phyloP scores from a whole-genome alignment of 2,329 filamentous ascomycete species.

The Aureobasidium sp. region DNA sequence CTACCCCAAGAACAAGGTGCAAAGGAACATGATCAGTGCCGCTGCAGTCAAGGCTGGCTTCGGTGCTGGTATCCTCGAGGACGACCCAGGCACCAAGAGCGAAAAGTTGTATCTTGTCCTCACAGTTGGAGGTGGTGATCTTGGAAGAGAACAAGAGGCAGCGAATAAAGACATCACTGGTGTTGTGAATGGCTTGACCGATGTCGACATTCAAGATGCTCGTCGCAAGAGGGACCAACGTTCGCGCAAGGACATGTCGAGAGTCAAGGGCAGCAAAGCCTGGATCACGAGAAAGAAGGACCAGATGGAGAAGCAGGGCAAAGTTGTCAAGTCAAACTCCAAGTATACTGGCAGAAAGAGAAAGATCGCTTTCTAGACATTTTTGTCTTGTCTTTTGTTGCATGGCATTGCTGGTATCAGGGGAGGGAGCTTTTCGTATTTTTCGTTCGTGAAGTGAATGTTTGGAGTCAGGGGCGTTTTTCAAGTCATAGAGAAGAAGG shows the following conservation, averaged over 20 bases:
- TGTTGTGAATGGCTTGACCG: constrained; percentile 82
- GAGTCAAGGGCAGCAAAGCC: constrained; percentile 70
- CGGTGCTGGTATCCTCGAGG: constrained; percentile 87
- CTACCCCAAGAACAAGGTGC: constrained; percentile 90
- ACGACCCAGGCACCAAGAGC: constrained; percentile 94
- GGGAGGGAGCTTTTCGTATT: not conserved
- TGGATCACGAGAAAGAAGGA: constrained; percentile 86
- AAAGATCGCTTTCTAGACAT: constrained; percentile 61
- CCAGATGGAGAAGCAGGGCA: constrained; percentile 91
- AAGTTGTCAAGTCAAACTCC: constrained; percentile 82
- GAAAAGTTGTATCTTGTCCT: constrained; percentile 93
- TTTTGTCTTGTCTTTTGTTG: not conserved
- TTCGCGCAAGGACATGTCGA: constrained; percentile 46
- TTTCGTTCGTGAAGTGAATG: not conserved
- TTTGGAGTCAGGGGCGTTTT: not conserved
- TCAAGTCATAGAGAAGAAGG: not conserved
- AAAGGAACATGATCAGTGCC: constrained; percentile 83
- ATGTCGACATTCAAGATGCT: constrained; percentile 67
- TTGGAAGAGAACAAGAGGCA: constrained; percentile 28
- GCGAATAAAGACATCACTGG: constrained; percentile 75
- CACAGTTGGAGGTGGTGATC: constrained; percentile 69
- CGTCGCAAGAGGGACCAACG: constrained; percentile 44
- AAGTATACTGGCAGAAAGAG: constrained; percentile 93
- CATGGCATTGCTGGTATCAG: not conserved
- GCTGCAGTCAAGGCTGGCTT: constrained; percentile 93